Conservation (phyloP, 495 filamentous ascomycete species). For the Echria macrotheca region DNA sequence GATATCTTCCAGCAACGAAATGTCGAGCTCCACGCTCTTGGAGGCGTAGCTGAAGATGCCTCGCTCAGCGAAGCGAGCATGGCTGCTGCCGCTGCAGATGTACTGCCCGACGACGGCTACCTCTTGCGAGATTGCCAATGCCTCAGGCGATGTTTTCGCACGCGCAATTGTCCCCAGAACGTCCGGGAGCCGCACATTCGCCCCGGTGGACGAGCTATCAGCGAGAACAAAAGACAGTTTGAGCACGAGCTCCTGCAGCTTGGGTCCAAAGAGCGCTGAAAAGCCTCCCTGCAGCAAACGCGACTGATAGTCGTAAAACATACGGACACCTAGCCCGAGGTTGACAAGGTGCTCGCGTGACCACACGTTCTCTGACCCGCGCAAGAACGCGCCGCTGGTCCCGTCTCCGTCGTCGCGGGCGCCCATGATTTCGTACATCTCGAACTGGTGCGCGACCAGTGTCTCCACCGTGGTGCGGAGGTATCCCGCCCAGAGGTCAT, state of each 20-base stretch:
- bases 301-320: conserved; percentile 48
- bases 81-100: conserved; percentile 34
- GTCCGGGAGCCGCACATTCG: conserved; percentile 37
- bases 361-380: conserved; percentile 35
- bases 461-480: conserved; percentile 43
- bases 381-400: conserved; percentile 14
- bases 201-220: conserved; percentile 25
- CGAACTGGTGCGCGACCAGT: conserved; percentile 43
- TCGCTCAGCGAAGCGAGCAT: conserved; percentile 39
- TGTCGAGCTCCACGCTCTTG: conserved; percentile 41
- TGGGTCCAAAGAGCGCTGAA: conserved; percentile 42
- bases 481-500: conserved; percentile 44
- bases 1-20: conserved; percentile 44
- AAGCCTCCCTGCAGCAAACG: conserved; percentile 48
- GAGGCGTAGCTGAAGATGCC: conserved; percentile 44
- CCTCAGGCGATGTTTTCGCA: conserved; percentile 41
- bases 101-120: conserved; percentile 45
- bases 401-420: conserved; percentile 30
- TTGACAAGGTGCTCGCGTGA: conserved; percentile 38
- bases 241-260: conserved; percentile 45
- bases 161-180: conserved; percentile 44
- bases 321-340: conserved; percentile 40
- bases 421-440: conserved; percentile 45
- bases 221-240: conserved; percentile 46
- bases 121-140: conserved; percentile 38